Evolutionary conservation across 1,284 basidiomycete genomes (phyloP).

Genomic region (Apiotrichum veenhuisii): DNA sequence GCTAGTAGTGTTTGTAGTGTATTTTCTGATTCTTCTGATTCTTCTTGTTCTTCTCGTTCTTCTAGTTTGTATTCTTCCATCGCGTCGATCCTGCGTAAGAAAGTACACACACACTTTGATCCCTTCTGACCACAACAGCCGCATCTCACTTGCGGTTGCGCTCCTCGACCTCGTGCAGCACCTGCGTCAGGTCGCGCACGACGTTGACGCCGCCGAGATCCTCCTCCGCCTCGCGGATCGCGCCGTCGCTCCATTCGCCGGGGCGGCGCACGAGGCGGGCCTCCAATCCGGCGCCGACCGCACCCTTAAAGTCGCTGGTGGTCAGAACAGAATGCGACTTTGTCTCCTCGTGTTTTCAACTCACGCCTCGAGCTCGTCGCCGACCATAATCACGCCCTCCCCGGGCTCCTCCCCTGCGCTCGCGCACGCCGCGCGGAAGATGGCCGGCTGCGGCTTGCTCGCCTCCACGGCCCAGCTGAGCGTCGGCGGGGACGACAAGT

Average conservation of each 20-base stretch:
- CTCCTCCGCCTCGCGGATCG: slow-evolving; percentile 31
- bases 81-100: too few species aligned
- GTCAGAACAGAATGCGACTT: slow-evolving; percentile 7
- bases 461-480: slow-evolving; percentile 44
- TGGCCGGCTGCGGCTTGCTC: slow-evolving; percentile 39
- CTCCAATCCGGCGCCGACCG: slow-evolving; percentile 35
- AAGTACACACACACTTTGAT: too few species aligned
- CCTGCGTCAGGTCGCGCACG: slow-evolving; percentile 26
- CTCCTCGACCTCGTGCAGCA: slow-evolving; percentile 26
- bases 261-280: slow-evolving; percentile 39
- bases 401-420: slow-evolving; percentile 24
- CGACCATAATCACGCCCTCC: slow-evolving; percentile 46
- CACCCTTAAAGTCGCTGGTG: slow-evolving; percentile 44
- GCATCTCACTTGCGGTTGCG: slow-evolving; percentile 3
- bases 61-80: neutral
- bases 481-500: slow-evolving; percentile 38
- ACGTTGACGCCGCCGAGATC: slow-evolving; percentile 33
- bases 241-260: slow-evolving; percentile 48
- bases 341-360: slow-evolving; percentile 12
- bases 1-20: too few species aligned
- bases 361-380: slow-evolving; percentile 49
- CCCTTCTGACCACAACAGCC: neutral
- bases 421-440: slow-evolving; percentile 39
- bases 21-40: too few species aligned
- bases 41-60: too few species aligned